Conservation (phyloP, 1,284 basidiomycete species). For the Cystodermella granulosa region DNA sequence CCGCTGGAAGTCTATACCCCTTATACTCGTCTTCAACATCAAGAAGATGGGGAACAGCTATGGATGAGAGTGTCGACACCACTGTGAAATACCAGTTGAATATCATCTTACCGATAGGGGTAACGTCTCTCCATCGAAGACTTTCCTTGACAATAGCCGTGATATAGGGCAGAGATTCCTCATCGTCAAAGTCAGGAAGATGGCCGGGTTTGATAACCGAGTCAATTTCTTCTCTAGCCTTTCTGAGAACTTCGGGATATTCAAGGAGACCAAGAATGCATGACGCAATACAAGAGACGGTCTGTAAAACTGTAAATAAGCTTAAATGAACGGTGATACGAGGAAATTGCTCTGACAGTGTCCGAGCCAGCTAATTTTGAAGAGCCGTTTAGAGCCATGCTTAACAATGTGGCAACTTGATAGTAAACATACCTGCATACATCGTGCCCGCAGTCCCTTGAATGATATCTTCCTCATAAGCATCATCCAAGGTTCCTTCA, state of each 20-base stretch:
- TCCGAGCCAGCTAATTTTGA: conserved; percentile 11
- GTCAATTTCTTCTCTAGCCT: conserved; percentile 39
- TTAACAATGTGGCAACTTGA: too few relatives aligned
- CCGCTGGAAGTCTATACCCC: conserved; percentile 38
- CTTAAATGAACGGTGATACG: not conserved
- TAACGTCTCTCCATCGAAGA: conserved; percentile 28
- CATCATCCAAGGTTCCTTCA: conserved; percentile 8
- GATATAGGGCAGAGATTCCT: conserved; percentile 33
- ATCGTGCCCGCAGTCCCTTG: conserved; percentile 18
- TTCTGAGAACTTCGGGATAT: conserved; percentile 32
- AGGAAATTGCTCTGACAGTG: conserved; percentile 12
- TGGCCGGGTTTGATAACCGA: conserved; percentile 26
- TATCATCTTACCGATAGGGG: conserved; percentile 16
- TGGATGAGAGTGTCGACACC: not conserved
- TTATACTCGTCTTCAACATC: conserved; percentile 35
- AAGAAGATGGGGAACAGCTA: conserved; percentile 27
- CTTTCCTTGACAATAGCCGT: conserved; percentile 34
- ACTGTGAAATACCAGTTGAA: not conserved
- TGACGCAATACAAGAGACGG: conserved; percentile 18
- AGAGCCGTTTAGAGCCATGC: not conserved
- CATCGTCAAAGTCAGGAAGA: conserved; percentile 34
- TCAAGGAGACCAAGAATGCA: conserved; percentile 31
- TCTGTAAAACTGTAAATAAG: conserved; percentile 10
- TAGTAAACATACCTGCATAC: conserved; percentile 19
- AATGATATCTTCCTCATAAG: conserved; percentile 17